A percentile compares a stretch with the other conserved stretches of the same genome.
Conservation (phyloP, 805 yeast species). For the Saccharomycopsis fibuligera region DNA sequence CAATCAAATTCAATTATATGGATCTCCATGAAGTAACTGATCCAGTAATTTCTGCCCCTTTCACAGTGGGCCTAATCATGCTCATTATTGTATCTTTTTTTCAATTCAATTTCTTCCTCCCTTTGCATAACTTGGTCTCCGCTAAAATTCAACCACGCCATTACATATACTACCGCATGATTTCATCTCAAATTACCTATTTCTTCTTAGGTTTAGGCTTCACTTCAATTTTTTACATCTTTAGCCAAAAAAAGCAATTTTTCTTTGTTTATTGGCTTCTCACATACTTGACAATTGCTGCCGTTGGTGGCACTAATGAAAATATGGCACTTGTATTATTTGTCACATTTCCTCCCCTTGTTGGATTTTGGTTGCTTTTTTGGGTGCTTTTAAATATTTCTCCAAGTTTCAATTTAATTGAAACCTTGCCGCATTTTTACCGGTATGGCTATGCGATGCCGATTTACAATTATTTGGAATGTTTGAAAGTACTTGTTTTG, state of each 20-base stretch:
- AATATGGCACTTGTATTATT: slow-evolving; percentile 44
- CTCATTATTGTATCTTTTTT: slow-evolving; percentile 62
- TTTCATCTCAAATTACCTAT: slow-evolving; percentile 41
- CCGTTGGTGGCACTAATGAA: slow-evolving; percentile 65
- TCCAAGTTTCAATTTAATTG: slow-evolving; percentile 63
- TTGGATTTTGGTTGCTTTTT: slow-evolving; percentile 64
- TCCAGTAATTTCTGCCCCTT: slow-evolving; percentile 50
- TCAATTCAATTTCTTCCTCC: slow-evolving; percentile 52
- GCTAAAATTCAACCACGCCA: slow-evolving; percentile 33
- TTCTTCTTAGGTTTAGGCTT: slow-evolving; percentile 49
- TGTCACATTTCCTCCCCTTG: slow-evolving; percentile 48
- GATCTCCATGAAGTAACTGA: slow-evolving; percentile 48
- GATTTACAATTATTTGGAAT: slow-evolving; percentile 57
- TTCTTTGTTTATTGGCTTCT: slow-evolving; percentile 63
- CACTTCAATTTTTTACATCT: slow-evolving; percentile 38
- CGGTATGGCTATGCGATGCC: slow-evolving; percentile 66
- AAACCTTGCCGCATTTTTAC: slow-evolving; percentile 48
- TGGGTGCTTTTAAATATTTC: slow-evolving; percentile 66
- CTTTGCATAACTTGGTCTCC: slow-evolving; percentile 41
- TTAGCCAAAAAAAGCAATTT: slow-evolving; percentile 54
- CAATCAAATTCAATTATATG: slow-evolving; percentile 11
- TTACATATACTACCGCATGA: slow-evolving; percentile 42
- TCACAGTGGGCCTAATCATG: slow-evolving; percentile 65
- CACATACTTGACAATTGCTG: slow-evolving; percentile 53
- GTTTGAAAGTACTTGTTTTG: slow-evolving; percentile 52